Conservation (phyloP, 768 basidiomycete species). For the Phaffia australis region DNA sequence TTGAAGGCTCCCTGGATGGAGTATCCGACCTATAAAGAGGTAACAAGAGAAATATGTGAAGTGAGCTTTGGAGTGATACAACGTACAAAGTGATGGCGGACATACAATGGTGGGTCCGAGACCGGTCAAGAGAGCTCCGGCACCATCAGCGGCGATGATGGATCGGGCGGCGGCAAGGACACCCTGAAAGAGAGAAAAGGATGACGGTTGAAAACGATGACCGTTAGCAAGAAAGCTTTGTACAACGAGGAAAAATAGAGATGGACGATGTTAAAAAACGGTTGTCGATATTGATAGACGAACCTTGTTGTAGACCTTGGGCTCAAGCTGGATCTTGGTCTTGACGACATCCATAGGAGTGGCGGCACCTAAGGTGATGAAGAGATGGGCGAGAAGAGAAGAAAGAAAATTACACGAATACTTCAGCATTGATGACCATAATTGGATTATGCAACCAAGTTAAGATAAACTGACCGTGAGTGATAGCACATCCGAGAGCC, state of each 20-base stretch:
- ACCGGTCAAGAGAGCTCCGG: slow-evolving; percentile 84
- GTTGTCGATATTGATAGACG: neutral
- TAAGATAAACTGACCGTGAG: slow-evolving; percentile 22
- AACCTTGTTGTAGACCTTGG: slow-evolving; percentile 36
- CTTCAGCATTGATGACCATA: neutral
- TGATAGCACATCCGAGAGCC: slow-evolving; percentile 33
- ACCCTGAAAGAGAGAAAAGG: slow-evolving; percentile 38
- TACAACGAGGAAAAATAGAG: neutral
- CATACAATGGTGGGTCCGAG: slow-evolving; percentile 86
- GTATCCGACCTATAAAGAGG: slow-evolving; percentile 20
- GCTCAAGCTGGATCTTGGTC: slow-evolving; percentile 37
- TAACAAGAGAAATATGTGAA: neutral
- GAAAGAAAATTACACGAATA: neutral
- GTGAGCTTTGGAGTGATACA: neutral
- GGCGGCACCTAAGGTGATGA: slow-evolving; percentile 31
- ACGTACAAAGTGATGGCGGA: slow-evolving; percentile 44
- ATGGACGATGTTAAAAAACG: neutral
- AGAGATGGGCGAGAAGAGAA: neutral
- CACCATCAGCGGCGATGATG: slow-evolving; percentile 68
- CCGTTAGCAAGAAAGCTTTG: neutral
- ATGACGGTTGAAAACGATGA: neutral
- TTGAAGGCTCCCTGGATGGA: slow-evolving; percentile 94
- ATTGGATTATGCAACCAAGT: neutral
- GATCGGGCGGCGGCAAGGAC: slow-evolving; percentile 52
- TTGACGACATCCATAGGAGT: slow-evolving; percentile 39